Conservation (phyloP, 2,329 filamentous ascomycete species). For the Apiospora saccharicola region DNA sequence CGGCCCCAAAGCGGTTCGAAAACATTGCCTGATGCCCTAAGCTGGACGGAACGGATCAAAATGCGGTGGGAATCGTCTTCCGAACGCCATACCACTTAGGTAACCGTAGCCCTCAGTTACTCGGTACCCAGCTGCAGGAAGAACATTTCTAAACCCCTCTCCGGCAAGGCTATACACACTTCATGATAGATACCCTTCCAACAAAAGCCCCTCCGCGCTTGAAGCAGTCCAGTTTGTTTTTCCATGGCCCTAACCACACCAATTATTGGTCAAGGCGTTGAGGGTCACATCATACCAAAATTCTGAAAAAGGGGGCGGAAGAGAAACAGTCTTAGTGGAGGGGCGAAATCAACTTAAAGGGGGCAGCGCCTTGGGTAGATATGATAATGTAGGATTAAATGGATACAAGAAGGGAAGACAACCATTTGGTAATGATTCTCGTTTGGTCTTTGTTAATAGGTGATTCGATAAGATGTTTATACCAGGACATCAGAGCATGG, state of each 20-base stretch:
- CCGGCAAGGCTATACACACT: neutral
- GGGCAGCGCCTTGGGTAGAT: neutral
- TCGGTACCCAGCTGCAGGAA: neutral
- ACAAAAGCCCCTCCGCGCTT: slow-evolving; percentile 1
- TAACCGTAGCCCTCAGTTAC: neutral
- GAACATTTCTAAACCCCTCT: neutral
- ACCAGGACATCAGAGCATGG: neutral
- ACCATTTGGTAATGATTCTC: neutral
- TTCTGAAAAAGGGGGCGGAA: neutral
- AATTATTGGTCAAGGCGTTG: neutral
- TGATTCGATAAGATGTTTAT: neutral
- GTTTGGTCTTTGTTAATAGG: neutral
- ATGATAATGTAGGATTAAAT: neutral
- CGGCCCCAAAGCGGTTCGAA: slow-evolving; percentile 61
- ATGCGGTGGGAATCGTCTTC: neutral
- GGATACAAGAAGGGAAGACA: neutral
- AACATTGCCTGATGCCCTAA: slow-evolving; percentile 57
- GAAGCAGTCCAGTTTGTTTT: neutral
- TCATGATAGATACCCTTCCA: slow-evolving; percentile 7
- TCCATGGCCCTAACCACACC: neutral
- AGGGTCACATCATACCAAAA: slow-evolving; percentile 7
- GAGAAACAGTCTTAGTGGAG: neutral
- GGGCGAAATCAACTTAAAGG: neutral
- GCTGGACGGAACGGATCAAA: neutral
- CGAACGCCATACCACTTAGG: neutral